A percentile compares a stretch with the other conserved stretches of the same genome.
Conservation (phyloP, 208 protist species). For the Borovskyia barvae region DNA sequence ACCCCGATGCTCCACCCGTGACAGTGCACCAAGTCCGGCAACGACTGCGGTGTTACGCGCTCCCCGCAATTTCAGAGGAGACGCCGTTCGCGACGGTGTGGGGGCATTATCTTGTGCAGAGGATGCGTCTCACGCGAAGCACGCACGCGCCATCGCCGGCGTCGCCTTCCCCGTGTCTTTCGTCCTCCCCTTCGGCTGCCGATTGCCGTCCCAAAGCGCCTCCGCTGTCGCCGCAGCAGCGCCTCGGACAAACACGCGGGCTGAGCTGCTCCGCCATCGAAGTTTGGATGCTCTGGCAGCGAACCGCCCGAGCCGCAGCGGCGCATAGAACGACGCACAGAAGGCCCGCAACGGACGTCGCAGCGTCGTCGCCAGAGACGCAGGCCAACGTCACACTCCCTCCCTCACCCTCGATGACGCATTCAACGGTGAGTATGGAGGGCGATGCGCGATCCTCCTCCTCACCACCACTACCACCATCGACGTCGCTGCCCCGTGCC, state of each 20-base stretch:
- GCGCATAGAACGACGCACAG: neutral
- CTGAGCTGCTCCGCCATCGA: constrained; percentile 16
- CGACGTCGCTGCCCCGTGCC: too few relatives aligned
- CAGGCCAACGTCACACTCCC: too few relatives aligned
- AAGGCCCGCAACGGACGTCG: neutral
- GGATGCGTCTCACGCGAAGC: neutral
- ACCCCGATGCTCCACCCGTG: neutral
- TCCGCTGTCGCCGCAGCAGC: neutral
- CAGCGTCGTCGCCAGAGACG: neutral
- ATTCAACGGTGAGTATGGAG: too few relatives aligned
- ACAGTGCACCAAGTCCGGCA: neutral
- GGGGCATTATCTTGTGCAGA: constrained; percentile 10
- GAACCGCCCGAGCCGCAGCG: neutral
- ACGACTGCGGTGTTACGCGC: neutral
- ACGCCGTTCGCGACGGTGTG: constrained; percentile 4
- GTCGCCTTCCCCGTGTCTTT: too few relatives aligned
- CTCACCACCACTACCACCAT: too few relatives aligned
- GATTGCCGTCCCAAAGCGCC: neutral
- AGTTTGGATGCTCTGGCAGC: constrained; percentile 12
- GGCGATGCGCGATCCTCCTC: too few relatives aligned
- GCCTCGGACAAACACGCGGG: neutral
- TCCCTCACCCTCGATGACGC: too few relatives aligned
- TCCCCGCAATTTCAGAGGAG: neutral
- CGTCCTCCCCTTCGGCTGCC: too few relatives aligned
- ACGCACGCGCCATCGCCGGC: too few relatives aligned